Percentiles rank a stretch among this genome's conserved stretches.
Evolutionary conservation across 1,139 yeast genomes (phyloP).

Genomic region (Zygoascus meyerae): DNA sequence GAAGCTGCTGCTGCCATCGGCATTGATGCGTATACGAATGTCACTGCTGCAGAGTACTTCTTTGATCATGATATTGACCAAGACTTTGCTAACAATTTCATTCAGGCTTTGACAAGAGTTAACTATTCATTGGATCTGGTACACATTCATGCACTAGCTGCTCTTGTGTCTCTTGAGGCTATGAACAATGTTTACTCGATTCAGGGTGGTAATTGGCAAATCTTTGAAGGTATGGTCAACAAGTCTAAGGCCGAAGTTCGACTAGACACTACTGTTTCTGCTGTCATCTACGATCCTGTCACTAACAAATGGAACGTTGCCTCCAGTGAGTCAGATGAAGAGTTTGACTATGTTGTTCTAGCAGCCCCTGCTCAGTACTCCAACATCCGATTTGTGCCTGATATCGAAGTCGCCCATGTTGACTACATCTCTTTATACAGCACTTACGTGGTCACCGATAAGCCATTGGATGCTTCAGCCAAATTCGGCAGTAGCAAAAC

Average conservation of each 20-base stretch:
- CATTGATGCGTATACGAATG: constrained; percentile 20
- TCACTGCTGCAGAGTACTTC: constrained; percentile 27
- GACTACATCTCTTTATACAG: constrained; percentile 33
- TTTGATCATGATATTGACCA: constrained; percentile 23
- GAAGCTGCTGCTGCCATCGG: constrained; percentile 21
- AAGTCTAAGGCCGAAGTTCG: constrained; percentile 31
- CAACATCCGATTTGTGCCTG: constrained; percentile 20
- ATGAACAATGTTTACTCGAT: constrained; percentile 30
- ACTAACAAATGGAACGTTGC: constrained; percentile 18
- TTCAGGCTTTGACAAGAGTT: constrained; percentile 39
- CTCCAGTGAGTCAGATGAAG: constrained; percentile 17
- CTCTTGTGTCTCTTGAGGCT: constrained; percentile 38
- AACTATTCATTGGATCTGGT: constrained; percentile 39
- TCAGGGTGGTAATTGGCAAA: constrained; percentile 40
- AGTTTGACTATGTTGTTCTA: constrained; percentile 39
- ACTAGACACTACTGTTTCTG: constrained; percentile 29
- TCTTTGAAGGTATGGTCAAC: constrained; percentile 37
- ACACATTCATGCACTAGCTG: constrained; percentile 38
- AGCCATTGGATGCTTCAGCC: constrained; percentile 14
- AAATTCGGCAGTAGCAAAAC: constrained; percentile 21
- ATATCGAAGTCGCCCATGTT: constrained; percentile 18
- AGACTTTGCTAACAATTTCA: constrained; percentile 28
- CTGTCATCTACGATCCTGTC: constrained; percentile 14
- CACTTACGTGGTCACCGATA: constrained; percentile 26
- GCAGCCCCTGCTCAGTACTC: constrained; percentile 39